Evolutionary conservation across 352 stramenopile species (phyloP).

Genomic region (Globisporangium solare): DNA sequence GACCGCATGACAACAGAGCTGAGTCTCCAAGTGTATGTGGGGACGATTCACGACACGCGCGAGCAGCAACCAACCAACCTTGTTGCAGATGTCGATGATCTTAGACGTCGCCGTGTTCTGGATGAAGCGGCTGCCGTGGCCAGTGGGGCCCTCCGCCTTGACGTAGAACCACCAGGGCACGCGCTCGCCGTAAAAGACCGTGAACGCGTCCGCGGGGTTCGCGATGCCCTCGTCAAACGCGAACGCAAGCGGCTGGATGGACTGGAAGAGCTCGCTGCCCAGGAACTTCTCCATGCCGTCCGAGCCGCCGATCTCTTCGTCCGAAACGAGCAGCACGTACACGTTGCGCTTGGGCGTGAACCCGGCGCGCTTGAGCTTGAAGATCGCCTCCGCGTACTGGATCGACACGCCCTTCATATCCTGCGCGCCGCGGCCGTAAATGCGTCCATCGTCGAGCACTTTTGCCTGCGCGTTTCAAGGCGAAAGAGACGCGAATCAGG

Average conservation of each 20-base stretch:
- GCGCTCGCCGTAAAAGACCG: constrained; percentile 96
- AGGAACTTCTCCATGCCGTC: constrained; percentile 93
- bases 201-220: constrained; percentile 86
- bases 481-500: not conserved
- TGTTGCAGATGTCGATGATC: constrained; percentile 87
- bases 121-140: constrained; percentile 94
- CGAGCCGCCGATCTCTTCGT: constrained; percentile 93
- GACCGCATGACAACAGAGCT: too few relatives aligned
- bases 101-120: constrained; percentile 93
- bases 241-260: constrained; percentile 80
- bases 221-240: constrained; percentile 96
- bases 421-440: constrained; percentile 89
- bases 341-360: constrained; percentile 87
- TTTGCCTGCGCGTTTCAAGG: constrained; percentile 26
- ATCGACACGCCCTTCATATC: constrained; percentile 97
- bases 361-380: constrained; percentile 47
- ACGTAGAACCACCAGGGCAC: constrained; percentile 91
- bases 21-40: too few relatives aligned
- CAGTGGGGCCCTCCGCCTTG: constrained; percentile 68
- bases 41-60: not conserved
- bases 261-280: constrained; percentile 74
- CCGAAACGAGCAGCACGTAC: constrained; percentile 91
- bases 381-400: constrained; percentile 93
- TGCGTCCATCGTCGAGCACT: constrained; percentile 75
- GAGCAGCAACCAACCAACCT: constrained; percentile 17